A percentile compares a stretch with the other conserved stretches of the same genome.
Conservation (phyloP, 2,329 filamentous ascomycete genomes). For the Venturia pyrina region DNA sequence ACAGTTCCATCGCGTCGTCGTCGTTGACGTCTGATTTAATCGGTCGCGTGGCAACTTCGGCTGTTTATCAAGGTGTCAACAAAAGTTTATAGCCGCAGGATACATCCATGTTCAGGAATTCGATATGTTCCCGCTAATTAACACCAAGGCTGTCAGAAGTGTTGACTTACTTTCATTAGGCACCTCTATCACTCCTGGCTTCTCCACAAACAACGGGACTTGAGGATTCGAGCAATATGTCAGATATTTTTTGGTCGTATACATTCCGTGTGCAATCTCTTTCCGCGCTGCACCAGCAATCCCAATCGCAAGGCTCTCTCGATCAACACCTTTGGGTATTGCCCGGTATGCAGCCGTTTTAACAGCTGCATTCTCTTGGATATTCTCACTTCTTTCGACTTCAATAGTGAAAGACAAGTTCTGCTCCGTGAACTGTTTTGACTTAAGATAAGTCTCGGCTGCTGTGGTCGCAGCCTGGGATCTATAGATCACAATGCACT, state of each 20-base stretch:
- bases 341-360: not conserved
- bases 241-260: not conserved
- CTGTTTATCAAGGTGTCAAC: not conserved
- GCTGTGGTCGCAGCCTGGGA: not conserved
- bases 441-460: not conserved
- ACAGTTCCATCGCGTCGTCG: not conserved
- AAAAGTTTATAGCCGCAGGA: not conserved
- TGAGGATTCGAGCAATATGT: not conserved
- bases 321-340: constrained; percentile 1
- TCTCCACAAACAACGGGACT: not conserved
- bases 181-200: not conserved
- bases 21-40: not conserved
- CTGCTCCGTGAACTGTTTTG: not conserved
- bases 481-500: not conserved
- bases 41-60: not conserved
- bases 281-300: not conserved
- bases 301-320: constrained; percentile 1
- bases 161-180: not conserved
- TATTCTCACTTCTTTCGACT: not conserved
- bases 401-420: not conserved
- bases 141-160: not conserved
- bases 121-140: not conserved
- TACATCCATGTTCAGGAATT: not conserved
- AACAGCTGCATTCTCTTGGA: not conserved
- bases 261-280: not conserved